Base-by-base conservation (phyloP, 768 basidiomycete species). In the Tylopilus balloui region DNA sequence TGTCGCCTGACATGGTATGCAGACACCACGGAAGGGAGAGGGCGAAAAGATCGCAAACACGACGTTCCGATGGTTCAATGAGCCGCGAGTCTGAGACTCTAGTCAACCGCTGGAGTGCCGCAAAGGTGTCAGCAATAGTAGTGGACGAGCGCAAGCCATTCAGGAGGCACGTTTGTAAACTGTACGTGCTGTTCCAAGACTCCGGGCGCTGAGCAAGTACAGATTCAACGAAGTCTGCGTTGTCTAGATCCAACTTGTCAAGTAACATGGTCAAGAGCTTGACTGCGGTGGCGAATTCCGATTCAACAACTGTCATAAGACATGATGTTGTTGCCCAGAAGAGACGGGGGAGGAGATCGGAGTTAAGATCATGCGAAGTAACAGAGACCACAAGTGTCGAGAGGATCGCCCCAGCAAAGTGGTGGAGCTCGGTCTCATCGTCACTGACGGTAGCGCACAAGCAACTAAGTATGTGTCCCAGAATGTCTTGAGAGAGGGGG, bases 251-350 rank as follows among this genome's bases (percentile, higher is more conserved):
- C 32, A 92, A 67, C 50, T 79, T 83, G 27, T 74, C 71, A 15
- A 95, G 73, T 1, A 95, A 67, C 10, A 74, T 69, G 37, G 81
- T 77, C 14, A 95, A 66, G 14, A 94, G 75, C 11, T 73, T 73
- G 28, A 92, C 67, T 0, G 80, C 80, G 49, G 86, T 79, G 1
- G 69, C 61, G 58, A 89, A 96, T 66, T 97, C 93, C 11, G 73
- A 66, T 63, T 95, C 88, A 31, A 88, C 84, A 0, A 86, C 85
- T 3, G 92, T 94, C 23, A 81, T 83, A 17, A 95, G 76, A 59
- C 84, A 88, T 1, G 91, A 92, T 38, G 79, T 78, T 2, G 84
- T 74, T 61, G 83, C 84, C 94, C 93, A 96, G 66, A 89, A 95
- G 42, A 94, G 72, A 54, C 89, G 88, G 3, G 93, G 90, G 12